These are phyloP conservation scores for Penicillium riverlandense DNA, from an alignment of 495 filamentous ascomycete species.

Conservation along the genomic window DNA sequence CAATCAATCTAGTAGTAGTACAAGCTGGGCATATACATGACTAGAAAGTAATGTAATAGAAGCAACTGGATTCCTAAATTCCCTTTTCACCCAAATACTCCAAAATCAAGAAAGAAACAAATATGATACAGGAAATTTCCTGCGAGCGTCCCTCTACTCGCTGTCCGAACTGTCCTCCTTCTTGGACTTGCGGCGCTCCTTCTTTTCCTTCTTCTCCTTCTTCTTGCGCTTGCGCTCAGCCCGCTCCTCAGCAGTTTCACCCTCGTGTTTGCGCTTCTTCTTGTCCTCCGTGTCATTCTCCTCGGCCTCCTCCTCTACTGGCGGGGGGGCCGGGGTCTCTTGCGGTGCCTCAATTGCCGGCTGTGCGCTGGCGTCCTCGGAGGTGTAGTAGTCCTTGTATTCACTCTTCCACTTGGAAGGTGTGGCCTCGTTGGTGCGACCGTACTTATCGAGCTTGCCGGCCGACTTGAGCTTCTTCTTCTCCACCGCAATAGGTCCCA, in stretches of 20 bases:
- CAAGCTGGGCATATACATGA: neutral
- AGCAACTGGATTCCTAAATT: constrained; percentile 18
- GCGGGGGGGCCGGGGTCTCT: constrained; percentile 28
- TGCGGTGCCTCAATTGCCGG: constrained; percentile 33
- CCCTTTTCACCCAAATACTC: constrained; percentile 43
- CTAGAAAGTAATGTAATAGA: neutral
- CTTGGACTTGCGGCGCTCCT: constrained; percentile 56
- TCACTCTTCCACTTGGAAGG: constrained; percentile 82
- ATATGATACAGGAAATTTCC: constrained; percentile 40
- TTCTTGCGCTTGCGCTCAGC: constrained; percentile 70
- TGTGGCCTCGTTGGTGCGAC: constrained; percentile 82
- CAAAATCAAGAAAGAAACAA: constrained; percentile 23
- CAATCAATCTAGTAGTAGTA: neutral
- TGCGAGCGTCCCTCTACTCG: constrained; percentile 32
- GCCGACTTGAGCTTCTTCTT: constrained; percentile 99
- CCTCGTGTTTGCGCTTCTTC: constrained; percentile 81
- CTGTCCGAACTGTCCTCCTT: constrained; percentile 52
- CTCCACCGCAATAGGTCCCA: constrained; percentile 81
- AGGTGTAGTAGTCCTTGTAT: constrained; percentile 79
- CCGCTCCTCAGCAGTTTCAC: constrained; percentile 69
- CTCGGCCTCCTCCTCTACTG: constrained; percentile 22
- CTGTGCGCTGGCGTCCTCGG: constrained; percentile 34
- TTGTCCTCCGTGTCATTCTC: constrained; percentile 36
- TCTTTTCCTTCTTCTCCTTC: constrained; percentile 69
- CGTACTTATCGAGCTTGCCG: constrained; percentile 96